phyloP scores from a whole-genome alignment of 306 rosid genomes.

The Senna tora region DNA sequence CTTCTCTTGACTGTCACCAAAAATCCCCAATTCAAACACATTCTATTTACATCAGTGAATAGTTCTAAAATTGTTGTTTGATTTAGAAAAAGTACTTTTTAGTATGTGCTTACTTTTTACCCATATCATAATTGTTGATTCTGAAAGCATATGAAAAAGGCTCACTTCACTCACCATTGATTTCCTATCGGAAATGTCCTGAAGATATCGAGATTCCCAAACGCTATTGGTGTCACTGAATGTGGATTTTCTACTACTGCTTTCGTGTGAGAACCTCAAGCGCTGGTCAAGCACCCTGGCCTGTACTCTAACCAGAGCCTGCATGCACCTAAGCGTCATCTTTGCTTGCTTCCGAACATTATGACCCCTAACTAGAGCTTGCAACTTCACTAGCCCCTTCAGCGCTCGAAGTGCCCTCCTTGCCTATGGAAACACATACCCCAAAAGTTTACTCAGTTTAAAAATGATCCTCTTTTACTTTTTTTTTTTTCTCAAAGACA shows the following conservation, averaged over 20 bases:
- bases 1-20: conserved; percentile 69
- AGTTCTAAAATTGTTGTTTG: conserved; percentile 31
- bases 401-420: conserved; percentile 94
- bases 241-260: conserved; percentile 72
- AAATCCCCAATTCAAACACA: conserved; percentile 15
- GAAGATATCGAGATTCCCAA: conserved; percentile 76
- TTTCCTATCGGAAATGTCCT: conserved; percentile 79
- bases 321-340: conserved; percentile 93
- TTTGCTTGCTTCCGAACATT: conserved; percentile 96
- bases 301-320: conserved; percentile 89
- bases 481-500: not conserved
- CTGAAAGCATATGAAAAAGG: conserved; percentile 22
- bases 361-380: conserved; percentile 94
- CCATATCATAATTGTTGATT: conserved; percentile 14
- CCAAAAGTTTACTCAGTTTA: not conserved
- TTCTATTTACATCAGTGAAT: not conserved
- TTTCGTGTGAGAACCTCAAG: conserved; percentile 74
- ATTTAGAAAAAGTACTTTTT: conserved; percentile 32
- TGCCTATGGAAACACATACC: conserved; percentile 51
- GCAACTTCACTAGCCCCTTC: conserved; percentile 91
- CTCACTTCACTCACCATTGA: conserved; percentile 51
- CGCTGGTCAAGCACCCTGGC: conserved; percentile 86
- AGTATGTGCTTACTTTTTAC: not conserved
- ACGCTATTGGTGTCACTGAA: conserved; percentile 77
- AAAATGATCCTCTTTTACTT: not conserved